Evolutionary conservation across 331 rosid genomes (phyloP).

Genomic region (Malus hybrid): DNA sequence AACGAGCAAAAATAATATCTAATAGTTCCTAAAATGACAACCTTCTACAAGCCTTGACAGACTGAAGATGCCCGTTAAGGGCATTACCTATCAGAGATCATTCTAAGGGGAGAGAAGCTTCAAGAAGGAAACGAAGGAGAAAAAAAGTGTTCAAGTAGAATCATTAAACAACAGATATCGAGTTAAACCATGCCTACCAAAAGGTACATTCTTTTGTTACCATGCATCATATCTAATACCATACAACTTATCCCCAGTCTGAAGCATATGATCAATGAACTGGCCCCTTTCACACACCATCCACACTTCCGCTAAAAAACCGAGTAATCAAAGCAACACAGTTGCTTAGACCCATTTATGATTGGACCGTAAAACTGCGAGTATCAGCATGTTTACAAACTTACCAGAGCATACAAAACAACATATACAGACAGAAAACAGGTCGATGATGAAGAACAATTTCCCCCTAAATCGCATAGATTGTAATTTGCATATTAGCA

Average conservation of each 20-base stretch:
- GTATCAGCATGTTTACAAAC: neutral
- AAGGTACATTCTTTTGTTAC: neutral
- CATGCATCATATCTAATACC: neutral
- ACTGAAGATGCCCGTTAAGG: neutral
- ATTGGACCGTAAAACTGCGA: neutral
- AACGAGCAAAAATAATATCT: neutral
- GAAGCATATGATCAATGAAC: neutral
- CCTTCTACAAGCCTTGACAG: neutral
- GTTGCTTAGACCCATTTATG: neutral
- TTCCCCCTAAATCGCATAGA: neutral
- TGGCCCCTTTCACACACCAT: neutral
- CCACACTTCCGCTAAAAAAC: neutral
- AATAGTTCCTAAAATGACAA: neutral
- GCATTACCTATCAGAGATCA: neutral
- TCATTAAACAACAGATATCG: neutral
- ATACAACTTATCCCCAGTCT: neutral
- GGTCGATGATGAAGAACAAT: neutral
- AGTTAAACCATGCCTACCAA: neutral
- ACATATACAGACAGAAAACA: constrained; percentile 4
- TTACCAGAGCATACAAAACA: neutral
- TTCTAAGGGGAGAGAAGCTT: neutral
- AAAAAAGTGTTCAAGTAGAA: neutral
- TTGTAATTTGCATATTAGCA: neutral
- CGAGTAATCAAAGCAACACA: neutral
- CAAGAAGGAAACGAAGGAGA: neutral